These are phyloP conservation scores for Chaetomium fimeti DNA, from an alignment of 495 filamentous ascomycete species.

Conservation along the genomic window DNA sequence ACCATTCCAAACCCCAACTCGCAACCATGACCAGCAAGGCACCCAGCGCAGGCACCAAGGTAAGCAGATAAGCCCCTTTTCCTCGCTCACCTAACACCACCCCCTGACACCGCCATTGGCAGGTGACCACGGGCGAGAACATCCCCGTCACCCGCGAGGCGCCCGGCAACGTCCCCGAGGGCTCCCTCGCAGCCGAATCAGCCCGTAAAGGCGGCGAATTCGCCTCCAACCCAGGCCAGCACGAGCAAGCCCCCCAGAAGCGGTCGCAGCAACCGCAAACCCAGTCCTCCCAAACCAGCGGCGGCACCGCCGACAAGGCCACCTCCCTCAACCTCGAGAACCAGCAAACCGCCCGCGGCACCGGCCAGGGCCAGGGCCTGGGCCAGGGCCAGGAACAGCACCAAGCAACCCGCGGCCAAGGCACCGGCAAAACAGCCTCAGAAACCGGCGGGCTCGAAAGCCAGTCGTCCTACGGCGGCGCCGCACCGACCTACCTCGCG, in stretches of 20 bases:
- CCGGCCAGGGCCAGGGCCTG: not conserved
- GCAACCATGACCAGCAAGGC: conserved; percentile 22
- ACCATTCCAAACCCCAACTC: not conserved
- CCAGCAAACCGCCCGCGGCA: conserved; percentile 14
- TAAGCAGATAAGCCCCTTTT: not conserved
- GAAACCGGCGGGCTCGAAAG: not conserved
- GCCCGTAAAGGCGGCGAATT: conserved; percentile 28
- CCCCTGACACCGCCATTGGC: not conserved
- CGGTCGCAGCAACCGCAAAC: not conserved
- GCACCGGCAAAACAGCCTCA: not conserved
- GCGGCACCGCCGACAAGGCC: not conserved
- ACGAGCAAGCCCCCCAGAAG: conserved; percentile 21
- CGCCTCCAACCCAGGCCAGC: conserved; percentile 27
- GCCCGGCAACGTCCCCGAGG: conserved; percentile 32
- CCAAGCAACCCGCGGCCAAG: not conserved
- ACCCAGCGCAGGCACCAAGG: conserved; percentile 27
- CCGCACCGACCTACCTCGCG: conserved; percentile 38
- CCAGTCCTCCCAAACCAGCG: conserved; percentile 14
- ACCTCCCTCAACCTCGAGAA: conserved; percentile 7
- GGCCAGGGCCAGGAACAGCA: not conserved
- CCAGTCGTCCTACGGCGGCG: conserved; percentile 12
- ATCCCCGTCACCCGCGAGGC: conserved; percentile 35
- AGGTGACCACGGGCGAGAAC: conserved; percentile 26
- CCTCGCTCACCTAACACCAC: not conserved
- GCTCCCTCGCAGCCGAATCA: conserved; percentile 45